These are phyloP conservation scores for Microbotryomycetes sp. DNA, from an alignment of 1,284 basidiomycete species.

Conservation along the genomic window DNA sequence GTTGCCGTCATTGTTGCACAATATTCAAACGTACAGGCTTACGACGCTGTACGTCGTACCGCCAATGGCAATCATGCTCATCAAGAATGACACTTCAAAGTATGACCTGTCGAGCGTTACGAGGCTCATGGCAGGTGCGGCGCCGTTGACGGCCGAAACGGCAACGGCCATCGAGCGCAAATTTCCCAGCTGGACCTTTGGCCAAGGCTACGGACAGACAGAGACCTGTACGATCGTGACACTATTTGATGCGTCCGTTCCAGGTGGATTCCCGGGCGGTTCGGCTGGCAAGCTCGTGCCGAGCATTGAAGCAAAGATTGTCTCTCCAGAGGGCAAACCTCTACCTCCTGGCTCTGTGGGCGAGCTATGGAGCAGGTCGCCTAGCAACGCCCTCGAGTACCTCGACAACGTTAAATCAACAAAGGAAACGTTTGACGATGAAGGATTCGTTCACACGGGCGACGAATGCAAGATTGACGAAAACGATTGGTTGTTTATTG, in stretches of 20 bases:
- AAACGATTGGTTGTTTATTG: conserved; percentile 18
- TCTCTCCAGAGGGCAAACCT: conserved; percentile 33
- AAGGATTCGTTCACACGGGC: conserved; percentile 35
- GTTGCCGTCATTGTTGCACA: conserved; percentile 57
- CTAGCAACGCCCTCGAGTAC: conserved; percentile 28
- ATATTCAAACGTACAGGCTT: conserved; percentile 59
- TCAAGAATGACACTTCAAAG: conserved; percentile 46
- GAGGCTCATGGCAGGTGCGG: conserved; percentile 60
- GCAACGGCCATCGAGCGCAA: conserved; percentile 5
- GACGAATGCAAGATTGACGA: conserved; percentile 30
- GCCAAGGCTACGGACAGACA: conserved; percentile 18
- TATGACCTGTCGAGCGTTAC: conserved; percentile 58
- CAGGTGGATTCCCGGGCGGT: conserved; percentile 1
- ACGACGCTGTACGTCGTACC: conserved; percentile 43
- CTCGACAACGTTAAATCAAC: conserved; percentile 37
- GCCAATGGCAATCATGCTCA: conserved; percentile 22
- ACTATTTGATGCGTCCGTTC: background rate
- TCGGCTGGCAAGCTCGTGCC: conserved; percentile 14
- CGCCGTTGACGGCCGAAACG: conserved; percentile 55
- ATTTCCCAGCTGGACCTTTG: conserved; percentile 11
- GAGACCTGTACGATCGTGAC: conserved; percentile 30
- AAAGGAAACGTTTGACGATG: conserved; percentile 31
- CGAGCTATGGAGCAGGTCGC: conserved; percentile 22
- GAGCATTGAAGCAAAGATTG: conserved; percentile 26
- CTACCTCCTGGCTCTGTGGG: conserved; percentile 20